Base-by-base conservation (phyloP, 805 yeast genomes). In the Isabelozyma pseudorhagii region DNA sequence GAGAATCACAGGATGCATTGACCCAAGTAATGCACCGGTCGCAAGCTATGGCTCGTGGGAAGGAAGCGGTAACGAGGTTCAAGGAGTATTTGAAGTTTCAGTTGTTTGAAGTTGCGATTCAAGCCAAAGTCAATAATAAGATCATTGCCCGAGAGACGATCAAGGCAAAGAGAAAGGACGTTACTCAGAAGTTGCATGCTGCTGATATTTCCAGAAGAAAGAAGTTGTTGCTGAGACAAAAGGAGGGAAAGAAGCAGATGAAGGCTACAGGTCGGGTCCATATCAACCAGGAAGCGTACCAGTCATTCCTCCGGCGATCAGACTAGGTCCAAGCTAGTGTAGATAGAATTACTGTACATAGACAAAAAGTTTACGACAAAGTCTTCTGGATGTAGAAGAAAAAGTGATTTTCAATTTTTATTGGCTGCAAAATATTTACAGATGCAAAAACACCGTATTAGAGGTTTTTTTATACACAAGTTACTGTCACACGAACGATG, bases 81-180 rank as follows among this genome's bases (percentile, higher is more conserved):
- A 90, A 88, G 57, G 86, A 87, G 59, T 91, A 80, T 60, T 74
- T 93, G 44, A 77, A 84, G 53, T 85, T 85, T 49, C 97, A 94
- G 65, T 80, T 92, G 54, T 93, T 88, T 61, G 98, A 93, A 66
- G 96, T 94, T 27, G 84, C 91, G 11, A 88, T 93, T 48, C 99
- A 93, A 64, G 97, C 98, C 3, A 79, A 81, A 56, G 92, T 93
- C 11, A 87, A 85, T 51, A 82, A 80, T 58, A 84, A 85, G 61
- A 84, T 91, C 25, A 76, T 93, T 8, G 97, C 98, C 1, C 75
- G 99, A 54, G 97, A 93, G 61, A 92, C 97, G 0, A 88, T 94
- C 54, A 89, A 89, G 64, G 98, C 98, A 5, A 82, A 89, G 63
- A 76, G 97, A 52, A 93, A 93, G 68, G 98, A 93, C 68, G 99